Evolutionary conservation across 2,329 filamentous ascomycete species (phyloP).

Genomic region (Ophiostoma pallidulum): DNA sequence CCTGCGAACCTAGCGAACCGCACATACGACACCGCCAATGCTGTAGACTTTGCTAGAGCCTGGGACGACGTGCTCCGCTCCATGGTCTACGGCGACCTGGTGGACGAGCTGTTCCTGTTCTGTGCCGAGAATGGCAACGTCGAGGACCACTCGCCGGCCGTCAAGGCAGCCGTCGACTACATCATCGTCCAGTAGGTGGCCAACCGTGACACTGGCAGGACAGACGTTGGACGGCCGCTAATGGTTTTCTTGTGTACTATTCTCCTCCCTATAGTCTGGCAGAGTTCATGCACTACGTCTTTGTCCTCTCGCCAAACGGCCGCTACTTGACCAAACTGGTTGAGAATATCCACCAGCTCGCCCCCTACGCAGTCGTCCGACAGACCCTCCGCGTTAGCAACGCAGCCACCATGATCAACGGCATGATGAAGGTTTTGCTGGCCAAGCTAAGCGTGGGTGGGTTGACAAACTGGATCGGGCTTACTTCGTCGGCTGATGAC

Average conservation of each 20-base stretch:
- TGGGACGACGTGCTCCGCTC: conserved; percentile 60
- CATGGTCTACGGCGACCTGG: conserved; percentile 57
- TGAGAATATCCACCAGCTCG: conserved; percentile 58
- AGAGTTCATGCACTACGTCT: conserved; percentile 63
- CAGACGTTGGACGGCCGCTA: too few species aligned
- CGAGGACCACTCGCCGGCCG: conserved; percentile 51
- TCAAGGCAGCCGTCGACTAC: conserved; percentile 56
- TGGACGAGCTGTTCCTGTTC: conserved; percentile 56
- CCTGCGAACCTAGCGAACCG: conserved; percentile 16
- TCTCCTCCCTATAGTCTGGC: conserved; percentile 47
- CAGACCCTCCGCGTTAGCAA: conserved; percentile 70
- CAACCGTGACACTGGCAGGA: neutral
- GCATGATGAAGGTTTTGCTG: conserved; percentile 60
- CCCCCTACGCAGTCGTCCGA: conserved; percentile 62
- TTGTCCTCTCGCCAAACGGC: conserved; percentile 65
- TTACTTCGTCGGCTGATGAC: conserved; percentile 61
- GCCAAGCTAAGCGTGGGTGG: conserved; percentile 69
- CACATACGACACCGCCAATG: conserved; percentile 47
- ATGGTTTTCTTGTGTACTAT: too few species aligned
- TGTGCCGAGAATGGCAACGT: conserved; percentile 52
- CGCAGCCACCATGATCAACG: conserved; percentile 72
- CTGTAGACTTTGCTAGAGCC: conserved; percentile 50
- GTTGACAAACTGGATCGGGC: conserved; percentile 69
- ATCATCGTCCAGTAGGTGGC: conserved; percentile 53
- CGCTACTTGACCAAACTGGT: conserved; percentile 63